Evolutionary conservation across 2,329 filamentous ascomycete genomes (phyloP), one percentile per base, ranked within the genome.

Genomic region (Orbilia javanica): DNA sequence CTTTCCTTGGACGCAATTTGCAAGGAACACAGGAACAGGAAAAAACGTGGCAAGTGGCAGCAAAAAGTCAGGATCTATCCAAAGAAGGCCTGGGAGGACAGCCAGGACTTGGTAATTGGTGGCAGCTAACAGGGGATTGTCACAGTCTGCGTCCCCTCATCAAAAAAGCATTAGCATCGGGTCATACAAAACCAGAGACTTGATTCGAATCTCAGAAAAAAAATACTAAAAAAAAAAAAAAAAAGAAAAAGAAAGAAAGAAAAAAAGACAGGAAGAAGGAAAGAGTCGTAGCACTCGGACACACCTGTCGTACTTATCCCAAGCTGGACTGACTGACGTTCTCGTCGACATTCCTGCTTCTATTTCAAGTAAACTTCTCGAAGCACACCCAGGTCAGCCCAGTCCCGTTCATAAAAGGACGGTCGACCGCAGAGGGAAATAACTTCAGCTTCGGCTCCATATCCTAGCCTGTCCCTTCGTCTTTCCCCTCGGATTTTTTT

Each of bases 11-110:
- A 65, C 72, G 65, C 65, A 75, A 76, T 76, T 76, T 69, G 72
- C 72, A 69, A 70, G 72, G 72, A 65, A 60, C 64, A 46, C 71
- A 53, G 68, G 50, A 48, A 68, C 29, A 57, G 67, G 13, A 42
- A 63, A 75, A 76, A 76, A 76, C 72, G 72, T 76, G 72, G 72
- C 72, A 76, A 76, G 20, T 69, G 64, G 71, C 71, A 75, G 62
- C 42, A 65, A 39, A 18, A 62, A 63, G 25, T 53, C 48, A 67
- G 68, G 68, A 72, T 72, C 68, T 72, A 48, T 52, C 68, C 63
- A 72, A 63, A 57, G 57, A 76, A 70, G 57, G 72, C 65, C 65
- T 68, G 64, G 71, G 25, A 68, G 42, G 63, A 75, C 63, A 62
- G 55, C 65, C 53, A 52, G 64, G 36, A 42, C 57, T 46, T 29